Evolutionary conservation across 108 stramenopile species (phyloP).

Genomic region (Cyclotella cryptica): DNA sequence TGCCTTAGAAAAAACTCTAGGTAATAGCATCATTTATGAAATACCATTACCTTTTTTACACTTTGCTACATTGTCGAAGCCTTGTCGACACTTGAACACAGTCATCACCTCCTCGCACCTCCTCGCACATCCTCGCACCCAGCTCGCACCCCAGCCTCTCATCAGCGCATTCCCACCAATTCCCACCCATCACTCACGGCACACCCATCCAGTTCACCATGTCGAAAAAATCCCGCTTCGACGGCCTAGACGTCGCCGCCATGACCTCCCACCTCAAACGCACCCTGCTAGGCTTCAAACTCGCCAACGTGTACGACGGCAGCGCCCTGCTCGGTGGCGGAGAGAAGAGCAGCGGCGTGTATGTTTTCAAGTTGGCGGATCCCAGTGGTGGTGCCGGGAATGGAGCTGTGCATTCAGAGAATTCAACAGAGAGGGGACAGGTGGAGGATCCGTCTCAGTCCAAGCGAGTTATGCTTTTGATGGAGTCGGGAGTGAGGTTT

Average conservation of each 20-base stretch:
- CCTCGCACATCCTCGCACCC: too few relatives aligned
- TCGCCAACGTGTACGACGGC: constrained; percentile 90
- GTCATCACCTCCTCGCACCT: too few relatives aligned
- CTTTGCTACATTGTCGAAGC: too few relatives aligned
- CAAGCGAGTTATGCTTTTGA: constrained; percentile 68
- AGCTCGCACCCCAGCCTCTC: too few relatives aligned
- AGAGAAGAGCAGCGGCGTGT: constrained; percentile 55
- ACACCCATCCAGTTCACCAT: constrained; percentile 5
- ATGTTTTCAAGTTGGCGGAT: constrained; percentile 81
- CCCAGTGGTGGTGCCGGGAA: constrained; percentile 37
- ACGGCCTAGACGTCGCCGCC: constrained; percentile 86
- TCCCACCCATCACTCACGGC: too few relatives aligned
- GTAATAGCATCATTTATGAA: too few relatives aligned
- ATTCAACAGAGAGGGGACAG: background rate
- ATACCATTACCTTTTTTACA: too few relatives aligned
- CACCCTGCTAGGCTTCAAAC: constrained; percentile 73
- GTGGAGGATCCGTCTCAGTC: background rate
- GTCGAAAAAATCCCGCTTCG: constrained; percentile 82
- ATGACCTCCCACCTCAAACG: constrained; percentile 80
- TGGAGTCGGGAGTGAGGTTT: constrained; percentile 97
- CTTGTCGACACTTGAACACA: too few relatives aligned
- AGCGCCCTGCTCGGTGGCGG: constrained; percentile 43
- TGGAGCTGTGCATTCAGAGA: background rate
- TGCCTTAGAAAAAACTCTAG: too few relatives aligned
- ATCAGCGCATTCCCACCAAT: too few relatives aligned